A percentile compares a stretch with the other conserved stretches of the same genome.
Evolutionary conservation across 2,329 filamentous ascomycete species (phyloP).

Genomic region (Colletotrichum eleusines): DNA sequence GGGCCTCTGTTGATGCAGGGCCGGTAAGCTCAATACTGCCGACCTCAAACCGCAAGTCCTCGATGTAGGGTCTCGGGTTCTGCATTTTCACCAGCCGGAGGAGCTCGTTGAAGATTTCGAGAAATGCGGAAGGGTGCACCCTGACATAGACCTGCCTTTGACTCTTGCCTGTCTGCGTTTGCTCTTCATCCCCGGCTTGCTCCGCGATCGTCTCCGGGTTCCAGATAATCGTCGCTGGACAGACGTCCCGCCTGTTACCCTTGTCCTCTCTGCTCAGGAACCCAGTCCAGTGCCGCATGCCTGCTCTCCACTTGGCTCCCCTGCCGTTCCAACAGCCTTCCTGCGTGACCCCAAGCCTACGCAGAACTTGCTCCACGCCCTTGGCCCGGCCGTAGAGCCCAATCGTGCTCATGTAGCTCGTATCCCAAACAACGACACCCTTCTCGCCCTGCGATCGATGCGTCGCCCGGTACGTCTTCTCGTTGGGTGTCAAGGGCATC

Average conservation of each 20-base stretch:
- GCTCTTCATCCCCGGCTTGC: slow-evolving; percentile 43
- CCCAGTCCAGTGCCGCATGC: slow-evolving; percentile 63
- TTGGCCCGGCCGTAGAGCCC: slow-evolving; percentile 75
- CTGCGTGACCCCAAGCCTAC: slow-evolving; percentile 71
- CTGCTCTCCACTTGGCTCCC: slow-evolving; percentile 77
- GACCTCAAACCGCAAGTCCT: slow-evolving; percentile 77
- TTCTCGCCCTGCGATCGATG: slow-evolving; percentile 82
- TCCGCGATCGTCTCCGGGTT: slow-evolving; percentile 59
- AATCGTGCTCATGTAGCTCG: slow-evolving; percentile 93
- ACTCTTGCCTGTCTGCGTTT: slow-evolving; percentile 43
- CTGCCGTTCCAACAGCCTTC: slow-evolving; percentile 72
- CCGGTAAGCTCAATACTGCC: slow-evolving; percentile 69
- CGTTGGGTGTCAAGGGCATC: slow-evolving; percentile 84
- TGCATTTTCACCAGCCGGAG: slow-evolving; percentile 68
- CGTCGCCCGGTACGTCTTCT: slow-evolving; percentile 89
- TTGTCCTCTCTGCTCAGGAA: slow-evolving; percentile 66
- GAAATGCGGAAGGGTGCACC: slow-evolving; percentile 85
- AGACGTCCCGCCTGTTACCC: slow-evolving; percentile 68
- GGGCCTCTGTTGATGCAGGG: slow-evolving; percentile 82
- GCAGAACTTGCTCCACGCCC: slow-evolving; percentile 76
- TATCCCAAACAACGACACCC: slow-evolving; percentile 90
- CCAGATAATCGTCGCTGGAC: slow-evolving; percentile 83
- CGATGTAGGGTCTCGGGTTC: slow-evolving; percentile 71
- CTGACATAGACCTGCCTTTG: slow-evolving; percentile 73
- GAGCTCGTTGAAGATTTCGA: slow-evolving; percentile 75